Evolutionary conservation across 2,329 filamentous ascomycete genomes (phyloP).

Genomic region (Hypoxylon rubiginosum): DNA sequence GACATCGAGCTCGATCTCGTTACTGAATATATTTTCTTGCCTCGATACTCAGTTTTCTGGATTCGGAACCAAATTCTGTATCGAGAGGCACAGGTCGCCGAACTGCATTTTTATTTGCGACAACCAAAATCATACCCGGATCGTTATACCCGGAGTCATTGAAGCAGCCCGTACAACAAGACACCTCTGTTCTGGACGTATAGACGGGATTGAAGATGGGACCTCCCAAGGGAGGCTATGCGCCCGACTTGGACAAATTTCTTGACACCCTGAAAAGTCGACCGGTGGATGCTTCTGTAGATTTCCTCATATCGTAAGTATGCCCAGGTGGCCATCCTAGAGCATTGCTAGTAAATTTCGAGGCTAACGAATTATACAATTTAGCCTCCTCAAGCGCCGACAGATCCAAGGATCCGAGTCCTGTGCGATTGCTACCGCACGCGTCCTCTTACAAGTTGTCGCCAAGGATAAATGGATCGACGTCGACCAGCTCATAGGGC

Average conservation of each 20-base stretch:
- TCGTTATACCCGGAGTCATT: conserved; percentile 14
- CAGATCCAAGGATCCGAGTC: conserved; percentile 90
- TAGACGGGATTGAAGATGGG: conserved; percentile 62
- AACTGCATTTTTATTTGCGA: conserved; percentile 30
- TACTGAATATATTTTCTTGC: neutral
- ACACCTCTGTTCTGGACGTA: conserved; percentile 1
- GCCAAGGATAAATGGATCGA: conserved; percentile 83
- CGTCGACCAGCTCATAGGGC: conserved; percentile 81
- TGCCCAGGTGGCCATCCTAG: neutral
- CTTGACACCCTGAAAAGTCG: conserved; percentile 82
- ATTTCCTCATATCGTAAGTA: conserved; percentile 84
- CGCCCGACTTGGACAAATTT: conserved; percentile 82
- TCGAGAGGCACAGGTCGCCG: conserved; percentile 6
- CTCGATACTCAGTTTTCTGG: neutral
- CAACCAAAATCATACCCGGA: conserved; percentile 13
- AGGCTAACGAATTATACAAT: conserved; percentile 16
- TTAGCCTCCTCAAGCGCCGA: conserved; percentile 86
- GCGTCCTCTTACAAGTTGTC: conserved; percentile 88
- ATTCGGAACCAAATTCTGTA: neutral
- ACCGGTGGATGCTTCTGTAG: conserved; percentile 83
- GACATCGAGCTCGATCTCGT: neutral
- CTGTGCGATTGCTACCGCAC: conserved; percentile 91
- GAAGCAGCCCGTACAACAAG: conserved; percentile 16
- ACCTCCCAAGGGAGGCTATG: conserved; percentile 66
- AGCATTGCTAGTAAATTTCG: conserved; percentile 37